Conservation (phyloP, 2,329 filamentous ascomycete genomes). For the Leptodontidium sp. region DNA sequence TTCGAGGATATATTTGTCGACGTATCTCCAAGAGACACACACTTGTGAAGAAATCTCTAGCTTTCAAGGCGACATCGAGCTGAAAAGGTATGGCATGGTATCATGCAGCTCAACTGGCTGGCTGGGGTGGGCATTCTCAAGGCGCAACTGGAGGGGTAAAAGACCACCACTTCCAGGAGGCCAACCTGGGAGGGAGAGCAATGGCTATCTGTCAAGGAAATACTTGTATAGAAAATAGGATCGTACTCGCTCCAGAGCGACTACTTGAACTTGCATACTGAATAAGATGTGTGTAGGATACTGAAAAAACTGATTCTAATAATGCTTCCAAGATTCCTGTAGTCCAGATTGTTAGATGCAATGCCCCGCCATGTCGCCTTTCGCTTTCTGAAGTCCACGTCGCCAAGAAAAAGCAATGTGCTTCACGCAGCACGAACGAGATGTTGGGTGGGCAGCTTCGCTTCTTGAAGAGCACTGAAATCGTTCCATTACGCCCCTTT, state of each 20-base stretch:
- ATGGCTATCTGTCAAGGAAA: too few species aligned
- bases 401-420: constrained; percentile 7
- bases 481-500: not conserved
- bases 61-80: not conserved
- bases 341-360: not conserved
- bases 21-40: not conserved
- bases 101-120: too few species aligned
- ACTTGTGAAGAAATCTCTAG: not conserved
- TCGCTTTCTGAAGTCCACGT: not conserved
- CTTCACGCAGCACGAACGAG: not conserved
- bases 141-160: constrained; percentile 1
- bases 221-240: not conserved
- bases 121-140: not conserved
- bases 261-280: not conserved
- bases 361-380: not conserved
- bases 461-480: not conserved
- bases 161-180: not conserved
- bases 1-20: not conserved
- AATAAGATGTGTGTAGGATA: not conserved
- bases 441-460: not conserved
- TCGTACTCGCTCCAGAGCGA: not conserved
- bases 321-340: not conserved
- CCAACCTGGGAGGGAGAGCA: too few species aligned
- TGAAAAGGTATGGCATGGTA: too few species aligned
- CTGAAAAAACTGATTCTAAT: not conserved